Evolutionary conservation across 1,284 basidiomycete species (phyloP).

Genomic region (Cryptococcus sp.): DNA sequence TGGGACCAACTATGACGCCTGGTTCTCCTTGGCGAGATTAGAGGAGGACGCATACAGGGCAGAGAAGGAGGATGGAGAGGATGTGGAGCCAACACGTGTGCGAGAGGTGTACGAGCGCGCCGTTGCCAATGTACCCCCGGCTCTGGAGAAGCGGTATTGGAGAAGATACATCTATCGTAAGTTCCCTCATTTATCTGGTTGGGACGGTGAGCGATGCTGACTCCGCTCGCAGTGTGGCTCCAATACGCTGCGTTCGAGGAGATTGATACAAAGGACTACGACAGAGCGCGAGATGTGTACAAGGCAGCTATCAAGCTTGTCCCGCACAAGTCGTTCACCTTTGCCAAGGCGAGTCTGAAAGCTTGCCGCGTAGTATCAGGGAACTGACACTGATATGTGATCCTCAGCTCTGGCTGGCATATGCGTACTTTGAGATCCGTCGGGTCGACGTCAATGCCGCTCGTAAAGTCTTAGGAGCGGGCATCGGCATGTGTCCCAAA

Average conservation of each 20-base stretch:
- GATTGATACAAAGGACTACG: constrained; percentile 87
- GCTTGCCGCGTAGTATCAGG: neutral
- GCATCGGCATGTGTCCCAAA: constrained; percentile 95
- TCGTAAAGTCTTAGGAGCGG: constrained; percentile 84
- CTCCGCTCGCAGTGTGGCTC: constrained; percentile 67
- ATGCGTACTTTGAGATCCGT: constrained; percentile 89
- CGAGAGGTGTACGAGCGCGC: constrained; percentile 95
- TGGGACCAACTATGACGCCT: constrained; percentile 91
- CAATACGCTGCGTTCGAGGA: constrained; percentile 98
- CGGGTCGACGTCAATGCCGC: constrained; percentile 79
- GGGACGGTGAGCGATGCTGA: neutral
- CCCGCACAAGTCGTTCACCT: constrained; percentile 95
- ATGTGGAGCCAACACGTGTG: constrained; percentile 64
- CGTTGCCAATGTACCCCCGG: constrained; percentile 92
- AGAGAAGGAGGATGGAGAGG: constrained; percentile 69
- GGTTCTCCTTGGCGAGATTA: constrained; percentile 94
- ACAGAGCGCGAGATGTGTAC: constrained; percentile 85
- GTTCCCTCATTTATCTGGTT: constrained; percentile 6
- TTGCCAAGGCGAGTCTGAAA: constrained; percentile 68
- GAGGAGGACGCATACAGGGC: constrained; percentile 86
- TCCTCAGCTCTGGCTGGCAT: constrained; percentile 73
- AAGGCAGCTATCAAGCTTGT: constrained; percentile 85
- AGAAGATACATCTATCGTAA: constrained; percentile 74
- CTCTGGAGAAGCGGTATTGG: constrained; percentile 64
- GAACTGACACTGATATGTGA: neutral